Percentiles rank a stretch among this genome's conserved stretches.
Conservation (phyloP, 768 basidiomycete species). For the Fibroporia radiculosa region DNA sequence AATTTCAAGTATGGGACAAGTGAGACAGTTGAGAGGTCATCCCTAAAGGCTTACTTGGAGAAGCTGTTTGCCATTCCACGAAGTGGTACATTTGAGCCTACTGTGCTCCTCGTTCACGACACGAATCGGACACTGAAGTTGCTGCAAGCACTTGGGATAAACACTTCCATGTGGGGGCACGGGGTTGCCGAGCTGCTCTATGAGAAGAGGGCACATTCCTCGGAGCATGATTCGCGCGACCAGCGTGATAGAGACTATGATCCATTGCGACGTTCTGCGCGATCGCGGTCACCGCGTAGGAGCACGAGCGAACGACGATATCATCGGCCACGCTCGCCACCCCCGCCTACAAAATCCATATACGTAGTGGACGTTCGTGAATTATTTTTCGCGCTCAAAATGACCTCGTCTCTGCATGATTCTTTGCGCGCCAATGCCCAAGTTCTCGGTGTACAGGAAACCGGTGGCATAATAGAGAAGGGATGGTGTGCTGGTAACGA, state of each 20-base stretch:
- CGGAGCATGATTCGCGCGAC: neutral
- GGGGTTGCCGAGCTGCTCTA: conserved; percentile 31
- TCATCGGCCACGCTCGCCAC: conserved; percentile 5
- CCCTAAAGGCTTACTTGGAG: neutral
- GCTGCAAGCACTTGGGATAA: conserved; percentile 34
- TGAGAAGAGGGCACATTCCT: neutral
- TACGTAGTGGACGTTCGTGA: conserved; percentile 17
- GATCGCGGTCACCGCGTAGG: conserved; percentile 7
- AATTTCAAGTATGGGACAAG: conserved; percentile 6
- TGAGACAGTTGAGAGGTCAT: neutral
- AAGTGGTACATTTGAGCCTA: conserved; percentile 18
- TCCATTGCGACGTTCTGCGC: neutral
- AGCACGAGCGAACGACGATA: neutral
- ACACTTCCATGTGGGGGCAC: conserved; percentile 32
- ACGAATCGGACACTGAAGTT: conserved; percentile 31
- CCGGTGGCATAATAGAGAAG: neutral
- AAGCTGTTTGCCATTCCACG: neutral
- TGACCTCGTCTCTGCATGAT: conserved; percentile 1
- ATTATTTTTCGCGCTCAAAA: conserved; percentile 13
- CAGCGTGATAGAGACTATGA: neutral
- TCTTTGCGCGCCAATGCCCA: conserved; percentile 6
- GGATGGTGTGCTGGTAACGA: conserved; percentile 21
- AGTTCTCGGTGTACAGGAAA: conserved; percentile 6
- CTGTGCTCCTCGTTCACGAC: conserved; percentile 41
- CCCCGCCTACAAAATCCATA: neutral